A percentile compares a stretch with the other conserved stretches of the same genome.
Conservation (phyloP, 805 yeast species). For the Hanseniaspora lachancei region DNA sequence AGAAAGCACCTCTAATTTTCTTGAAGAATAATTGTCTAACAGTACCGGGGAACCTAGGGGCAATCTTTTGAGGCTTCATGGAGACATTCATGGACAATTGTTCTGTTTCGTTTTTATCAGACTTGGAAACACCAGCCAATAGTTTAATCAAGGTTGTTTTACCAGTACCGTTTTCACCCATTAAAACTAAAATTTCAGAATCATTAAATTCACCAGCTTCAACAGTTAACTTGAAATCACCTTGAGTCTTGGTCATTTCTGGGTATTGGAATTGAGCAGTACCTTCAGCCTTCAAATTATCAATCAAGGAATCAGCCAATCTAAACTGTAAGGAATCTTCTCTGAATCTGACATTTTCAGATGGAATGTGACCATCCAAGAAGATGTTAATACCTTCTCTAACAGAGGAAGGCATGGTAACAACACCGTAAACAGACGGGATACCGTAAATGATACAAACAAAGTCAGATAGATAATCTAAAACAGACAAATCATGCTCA, state of each 20-base stretch:
- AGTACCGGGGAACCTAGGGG: constrained; percentile 97
- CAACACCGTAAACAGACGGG: constrained; percentile 98
- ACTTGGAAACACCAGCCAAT: constrained; percentile 81
- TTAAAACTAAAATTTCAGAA: constrained; percentile 94
- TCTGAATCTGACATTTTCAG: constrained; percentile 95
- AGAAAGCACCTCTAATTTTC: constrained; percentile 85
- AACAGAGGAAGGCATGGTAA: constrained; percentile 87
- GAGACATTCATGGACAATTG: constrained; percentile 84
- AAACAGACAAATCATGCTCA: constrained; percentile 95
- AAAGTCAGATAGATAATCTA: constrained; percentile 92
- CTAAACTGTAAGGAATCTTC: constrained; percentile 89
- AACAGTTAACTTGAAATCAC: constrained; percentile 78
- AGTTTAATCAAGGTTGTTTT: constrained; percentile 94
- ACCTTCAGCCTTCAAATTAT: constrained; percentile 58
- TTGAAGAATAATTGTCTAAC: constrained; percentile 95
- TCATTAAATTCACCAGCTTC: constrained; percentile 86
- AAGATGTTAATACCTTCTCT: constrained; percentile 98
- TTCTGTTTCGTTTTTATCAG: constrained; percentile 66
- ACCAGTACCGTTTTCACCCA: constrained; percentile 99
- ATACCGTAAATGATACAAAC: constrained; percentile 96
- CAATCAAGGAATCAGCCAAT: constrained; percentile 58
- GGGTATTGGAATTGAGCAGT: constrained; percentile 70
- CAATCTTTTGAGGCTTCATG: constrained; percentile 98
- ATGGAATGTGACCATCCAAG: constrained; percentile 93
- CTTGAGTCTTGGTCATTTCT: constrained; percentile 77